A percentile compares a stretch with the other conserved stretches of the same genome.
Conservation (phyloP, 2,329 filamentous ascomycete genomes). For the Sclerotiophoma versabilis region DNA sequence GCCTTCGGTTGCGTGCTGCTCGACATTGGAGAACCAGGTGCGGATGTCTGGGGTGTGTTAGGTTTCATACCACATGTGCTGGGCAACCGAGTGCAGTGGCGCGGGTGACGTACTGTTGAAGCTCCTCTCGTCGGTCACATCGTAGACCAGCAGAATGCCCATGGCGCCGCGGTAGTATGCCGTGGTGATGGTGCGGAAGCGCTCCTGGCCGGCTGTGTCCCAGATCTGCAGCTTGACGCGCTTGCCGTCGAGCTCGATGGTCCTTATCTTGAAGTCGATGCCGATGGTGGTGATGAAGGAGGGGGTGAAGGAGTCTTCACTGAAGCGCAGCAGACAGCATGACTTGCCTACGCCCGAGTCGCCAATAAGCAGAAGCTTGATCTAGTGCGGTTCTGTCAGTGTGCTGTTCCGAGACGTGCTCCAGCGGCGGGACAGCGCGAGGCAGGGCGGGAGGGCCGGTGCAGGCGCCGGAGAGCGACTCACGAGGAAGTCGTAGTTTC, state of each 20-base stretch:
- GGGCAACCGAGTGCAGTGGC: too few species aligned
- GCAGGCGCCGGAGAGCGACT: slow-evolving; percentile 44
- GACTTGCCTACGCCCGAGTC: slow-evolving; percentile 97
- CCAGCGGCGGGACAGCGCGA: slow-evolving; percentile 14
- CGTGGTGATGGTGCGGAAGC: slow-evolving; percentile 98
- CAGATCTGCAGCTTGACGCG: slow-evolving; percentile 99
- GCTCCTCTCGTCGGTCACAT: slow-evolving; percentile 94
- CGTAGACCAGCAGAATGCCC: slow-evolving; percentile 97
- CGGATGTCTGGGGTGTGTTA: slow-evolving; percentile 76
- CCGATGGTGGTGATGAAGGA: slow-evolving; percentile 99
- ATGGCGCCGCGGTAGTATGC: slow-evolving; percentile 98
- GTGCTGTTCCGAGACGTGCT: not conserved
- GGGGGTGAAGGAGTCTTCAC: slow-evolving; percentile 95
- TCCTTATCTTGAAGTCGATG: slow-evolving; percentile 99
- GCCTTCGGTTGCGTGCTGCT: slow-evolving; percentile 96
- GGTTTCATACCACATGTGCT: slow-evolving; percentile 1
- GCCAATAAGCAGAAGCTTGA: slow-evolving; percentile 95
- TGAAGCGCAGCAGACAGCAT: slow-evolving; percentile 95
- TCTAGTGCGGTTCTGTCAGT: slow-evolving; percentile 61
- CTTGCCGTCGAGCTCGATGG: slow-evolving; percentile 98
- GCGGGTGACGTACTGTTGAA: slow-evolving; percentile 79
- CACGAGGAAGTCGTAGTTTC: slow-evolving; percentile 99
- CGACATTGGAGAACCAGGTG: slow-evolving; percentile 99
- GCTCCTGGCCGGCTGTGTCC: slow-evolving; percentile 98
- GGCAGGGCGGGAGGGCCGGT: slow-evolving; percentile 2